These are phyloP conservation scores for Dryas drummondii DNA, from an alignment of 306 rosid species.

Conservation along the genomic window DNA sequence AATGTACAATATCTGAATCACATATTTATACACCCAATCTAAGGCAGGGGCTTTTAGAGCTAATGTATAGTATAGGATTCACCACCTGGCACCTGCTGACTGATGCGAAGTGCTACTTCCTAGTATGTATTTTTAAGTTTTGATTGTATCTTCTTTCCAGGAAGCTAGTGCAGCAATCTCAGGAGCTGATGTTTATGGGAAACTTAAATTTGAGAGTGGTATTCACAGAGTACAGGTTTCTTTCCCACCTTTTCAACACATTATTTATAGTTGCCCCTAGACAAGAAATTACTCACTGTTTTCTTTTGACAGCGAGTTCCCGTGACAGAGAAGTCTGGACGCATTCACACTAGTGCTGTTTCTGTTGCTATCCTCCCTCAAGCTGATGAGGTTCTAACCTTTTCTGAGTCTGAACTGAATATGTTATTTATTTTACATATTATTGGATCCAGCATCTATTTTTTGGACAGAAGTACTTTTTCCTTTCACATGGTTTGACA, in stretches of 20 bases:
- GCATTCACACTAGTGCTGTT: conserved; percentile 93
- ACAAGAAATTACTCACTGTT: conserved; percentile 18
- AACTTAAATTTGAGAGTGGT: conserved; percentile 95
- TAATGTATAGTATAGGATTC: neutral
- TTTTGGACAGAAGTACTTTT: neutral
- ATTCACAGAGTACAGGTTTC: conserved; percentile 93
- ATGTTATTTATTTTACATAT: neutral
- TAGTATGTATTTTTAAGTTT: neutral
- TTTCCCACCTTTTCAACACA: conserved; percentile 21
- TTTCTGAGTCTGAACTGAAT: neutral
- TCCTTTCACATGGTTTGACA: neutral
- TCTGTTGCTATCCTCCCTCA: conserved; percentile 97
- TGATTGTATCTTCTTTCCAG: conserved; percentile 34
- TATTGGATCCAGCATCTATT: neutral
- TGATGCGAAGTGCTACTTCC: neutral
- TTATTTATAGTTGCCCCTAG: conserved; percentile 12
- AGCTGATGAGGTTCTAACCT: conserved; percentile 72
- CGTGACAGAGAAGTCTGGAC: conserved; percentile 88
- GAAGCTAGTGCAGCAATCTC: conserved; percentile 90
- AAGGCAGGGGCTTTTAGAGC: neutral
- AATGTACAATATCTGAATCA: neutral
- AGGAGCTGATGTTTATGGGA: conserved; percentile 75
- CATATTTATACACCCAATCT: neutral
- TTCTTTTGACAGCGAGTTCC: conserved; percentile 72
- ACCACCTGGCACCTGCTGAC: neutral